Conservation (phyloP, 441 rosid genomes). For the Theobroma grandiflorum region DNA sequence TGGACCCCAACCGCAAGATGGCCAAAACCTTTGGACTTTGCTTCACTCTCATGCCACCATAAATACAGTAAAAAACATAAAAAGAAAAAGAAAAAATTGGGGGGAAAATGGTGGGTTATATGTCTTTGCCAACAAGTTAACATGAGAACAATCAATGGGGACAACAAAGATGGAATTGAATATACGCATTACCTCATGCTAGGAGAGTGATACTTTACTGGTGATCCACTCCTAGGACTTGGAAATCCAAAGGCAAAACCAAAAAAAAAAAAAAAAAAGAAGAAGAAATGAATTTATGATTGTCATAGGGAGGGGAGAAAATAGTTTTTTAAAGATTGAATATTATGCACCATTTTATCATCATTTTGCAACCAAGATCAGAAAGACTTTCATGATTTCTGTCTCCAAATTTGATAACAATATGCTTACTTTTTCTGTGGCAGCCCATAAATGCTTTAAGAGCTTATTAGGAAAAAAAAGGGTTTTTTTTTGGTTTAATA, state of each 20-base stretch:
- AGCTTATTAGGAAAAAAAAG: not conserved
- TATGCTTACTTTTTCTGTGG: too few relatives aligned
- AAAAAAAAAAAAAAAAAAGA: not conserved
- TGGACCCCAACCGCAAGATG: constrained; percentile 21
- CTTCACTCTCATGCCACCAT: constrained; percentile 15
- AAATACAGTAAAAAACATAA: not conserved
- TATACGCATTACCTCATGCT: constrained; percentile 5
- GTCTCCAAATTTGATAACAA: not conserved
- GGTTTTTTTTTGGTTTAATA: not conserved
- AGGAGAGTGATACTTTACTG: constrained; percentile 12
- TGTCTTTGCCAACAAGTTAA: constrained; percentile 35
- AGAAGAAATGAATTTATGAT: not conserved
- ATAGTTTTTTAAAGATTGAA: not conserved
- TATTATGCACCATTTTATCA: not conserved
- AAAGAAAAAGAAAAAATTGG: not conserved
- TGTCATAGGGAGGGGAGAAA: not conserved
- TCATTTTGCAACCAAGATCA: not conserved
- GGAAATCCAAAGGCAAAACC: not conserved
- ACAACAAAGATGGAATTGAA: not conserved
- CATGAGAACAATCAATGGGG: constrained; percentile 30
- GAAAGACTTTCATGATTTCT: not conserved
- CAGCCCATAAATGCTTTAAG: not conserved
- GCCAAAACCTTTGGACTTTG: not conserved
- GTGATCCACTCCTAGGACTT: constrained; percentile 4
- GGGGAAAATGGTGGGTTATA: not conserved